phyloP scores from a whole-genome alignment of 306 rosid species.

The Styphnolobium japonicum region DNA sequence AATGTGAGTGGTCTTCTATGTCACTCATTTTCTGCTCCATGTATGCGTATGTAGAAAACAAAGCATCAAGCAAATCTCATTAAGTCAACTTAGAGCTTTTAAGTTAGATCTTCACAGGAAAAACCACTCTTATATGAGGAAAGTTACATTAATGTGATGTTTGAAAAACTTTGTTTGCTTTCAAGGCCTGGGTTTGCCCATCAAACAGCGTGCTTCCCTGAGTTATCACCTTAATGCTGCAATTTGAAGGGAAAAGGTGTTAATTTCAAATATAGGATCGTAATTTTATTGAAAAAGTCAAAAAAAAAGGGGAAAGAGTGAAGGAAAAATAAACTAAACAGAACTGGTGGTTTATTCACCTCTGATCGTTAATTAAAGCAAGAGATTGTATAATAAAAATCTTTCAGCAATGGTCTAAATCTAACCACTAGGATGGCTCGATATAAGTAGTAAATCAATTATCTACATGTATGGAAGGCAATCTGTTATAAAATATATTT shows the following conservation, averaged over 20 bases:
- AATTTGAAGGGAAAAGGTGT: neutral
- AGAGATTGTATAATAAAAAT: neutral
- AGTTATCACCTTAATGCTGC: neutral
- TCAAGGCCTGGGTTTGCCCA: neutral
- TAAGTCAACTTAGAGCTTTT: slow-evolving; percentile 7
- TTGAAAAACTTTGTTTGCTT: neutral
- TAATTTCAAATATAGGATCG: neutral
- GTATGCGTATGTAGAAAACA: slow-evolving; percentile 12
- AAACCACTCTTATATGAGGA: neutral
- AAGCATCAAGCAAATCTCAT: neutral
- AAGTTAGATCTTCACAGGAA: neutral
- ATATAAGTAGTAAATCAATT: neutral
- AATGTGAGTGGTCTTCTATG: slow-evolving; percentile 28
- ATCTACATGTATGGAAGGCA: neutral
- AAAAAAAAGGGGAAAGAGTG: neutral
- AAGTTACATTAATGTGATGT: neutral
- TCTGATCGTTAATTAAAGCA: neutral
- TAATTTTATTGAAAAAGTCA: neutral
- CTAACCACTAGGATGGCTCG: neutral
- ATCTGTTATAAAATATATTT: neutral
- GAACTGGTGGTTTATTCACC: neutral
- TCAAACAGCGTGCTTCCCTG: slow-evolving; percentile 11
- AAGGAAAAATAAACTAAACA: neutral
- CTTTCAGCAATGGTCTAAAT: neutral
- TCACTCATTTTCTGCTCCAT: slow-evolving; percentile 39